Percentiles rank a stretch among this genome's conserved stretches.
These are phyloP conservation scores for Cryptococcus floricola DNA, from an alignment of 1,284 basidiomycete genomes.

Conservation along the genomic window DNA sequence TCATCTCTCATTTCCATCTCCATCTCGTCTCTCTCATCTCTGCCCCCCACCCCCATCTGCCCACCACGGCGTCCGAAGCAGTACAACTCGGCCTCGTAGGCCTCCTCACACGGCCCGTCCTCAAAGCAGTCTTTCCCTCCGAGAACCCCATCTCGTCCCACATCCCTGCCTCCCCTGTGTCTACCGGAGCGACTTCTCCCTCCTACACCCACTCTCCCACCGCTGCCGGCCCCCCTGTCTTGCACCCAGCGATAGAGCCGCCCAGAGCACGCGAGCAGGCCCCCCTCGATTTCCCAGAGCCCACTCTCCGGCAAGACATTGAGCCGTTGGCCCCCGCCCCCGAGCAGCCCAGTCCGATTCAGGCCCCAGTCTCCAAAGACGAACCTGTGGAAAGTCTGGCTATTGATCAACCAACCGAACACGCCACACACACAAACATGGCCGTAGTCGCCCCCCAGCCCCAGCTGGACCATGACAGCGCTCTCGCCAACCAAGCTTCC, in stretches of 20 bases:
- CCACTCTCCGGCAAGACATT: not conserved
- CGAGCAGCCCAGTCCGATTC: not conserved
- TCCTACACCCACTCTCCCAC: slow-evolving; percentile 15
- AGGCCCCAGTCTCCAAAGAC: not conserved
- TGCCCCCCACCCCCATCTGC: slow-evolving; percentile 1
- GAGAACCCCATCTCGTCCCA: slow-evolving; percentile 12
- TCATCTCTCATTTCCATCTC: not conserved
- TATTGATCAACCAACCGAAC: not conserved
- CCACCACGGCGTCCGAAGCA: slow-evolving; percentile 35
- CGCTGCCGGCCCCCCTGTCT: slow-evolving; percentile 5
- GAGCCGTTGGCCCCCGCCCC: not conserved
- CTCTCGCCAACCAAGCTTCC: slow-evolving; percentile 16
- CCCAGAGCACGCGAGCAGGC: not conserved
- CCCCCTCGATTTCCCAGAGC: not conserved
- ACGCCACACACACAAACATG: not conserved
- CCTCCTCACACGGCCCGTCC: slow-evolving; percentile 44
- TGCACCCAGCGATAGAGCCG: not conserved
- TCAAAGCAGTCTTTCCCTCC: slow-evolving; percentile 43
- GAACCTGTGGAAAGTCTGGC: not conserved
- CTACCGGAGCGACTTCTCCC: slow-evolving; percentile 3
- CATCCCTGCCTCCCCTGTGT: slow-evolving; percentile 1
- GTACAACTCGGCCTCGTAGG: slow-evolving; percentile 45
- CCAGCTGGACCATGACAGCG: slow-evolving; percentile 12
- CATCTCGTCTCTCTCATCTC: not conserved
- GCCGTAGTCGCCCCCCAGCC: slow-evolving; percentile 1